Base-by-base conservation (phyloP, 805 yeast species). In the Pachysolen tannophilus region DNA sequence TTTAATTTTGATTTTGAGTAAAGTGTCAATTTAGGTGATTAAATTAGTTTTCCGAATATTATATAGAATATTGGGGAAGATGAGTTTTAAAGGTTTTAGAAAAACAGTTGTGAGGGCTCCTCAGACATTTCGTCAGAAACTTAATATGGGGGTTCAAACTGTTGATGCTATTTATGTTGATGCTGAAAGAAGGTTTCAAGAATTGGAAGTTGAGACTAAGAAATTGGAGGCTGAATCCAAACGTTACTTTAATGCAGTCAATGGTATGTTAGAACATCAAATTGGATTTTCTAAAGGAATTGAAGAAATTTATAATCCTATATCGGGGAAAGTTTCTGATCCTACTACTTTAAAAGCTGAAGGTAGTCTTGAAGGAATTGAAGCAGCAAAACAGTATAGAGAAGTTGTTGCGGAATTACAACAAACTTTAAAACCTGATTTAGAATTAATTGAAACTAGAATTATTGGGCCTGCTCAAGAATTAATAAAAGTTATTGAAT, bases 131-230 rank as follows among this genome's bases (percentile, higher is more conserved):
- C 81, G 92, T 48, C 95, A 84, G 60, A 87, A 86, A 70, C 60
- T 92, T 63, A 81, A 92, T 60, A 87, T 86, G 85, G 95, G 81
- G n/a, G 68, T 65, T 32, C 58, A 60, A 15, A 78, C 87, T n/a
- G 68, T 62, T 32, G 98, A 92, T 53, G 75, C 95, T 0, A 96
- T 92, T 10, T 92, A 87, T 58, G 72, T 71, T 20, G 98, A 92
- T 62, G 97, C 98, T 6, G 98, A 92, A 60, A 76, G 97, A 58
- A 74, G 98, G 52, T 92, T 92, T 67, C 83, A 82, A 55, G 96
- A 90, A 53, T 67, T 92, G 49, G 98, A 92, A 58, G 56, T 63
- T 13, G 95, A 88, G 58, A 87, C 97, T 26, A 84, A 86, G 63
- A 82, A 85, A 53, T 67, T 92, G 41, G 82, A 87, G 48, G 86